Conservation (phyloP, 75 land plant genomes). For the Adiantum capillusveneris region DNA sequence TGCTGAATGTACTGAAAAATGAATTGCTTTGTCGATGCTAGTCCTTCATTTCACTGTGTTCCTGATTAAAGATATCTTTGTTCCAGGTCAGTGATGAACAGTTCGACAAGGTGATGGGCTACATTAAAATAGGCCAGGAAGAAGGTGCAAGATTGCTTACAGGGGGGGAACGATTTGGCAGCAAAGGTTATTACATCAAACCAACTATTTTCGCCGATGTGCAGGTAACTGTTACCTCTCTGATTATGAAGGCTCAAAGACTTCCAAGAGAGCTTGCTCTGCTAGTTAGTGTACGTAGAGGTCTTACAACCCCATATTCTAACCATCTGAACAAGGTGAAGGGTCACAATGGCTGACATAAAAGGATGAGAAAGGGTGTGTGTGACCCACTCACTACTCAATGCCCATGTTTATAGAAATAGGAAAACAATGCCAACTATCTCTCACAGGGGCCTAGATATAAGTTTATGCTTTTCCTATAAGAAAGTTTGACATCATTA, state of each 20-base stretch:
- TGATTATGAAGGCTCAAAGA: no score
- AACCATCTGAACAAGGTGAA: neutral
- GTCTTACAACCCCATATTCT: neutral
- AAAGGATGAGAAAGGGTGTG: no score
- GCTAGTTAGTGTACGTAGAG: neutral
- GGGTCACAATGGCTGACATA: no score
- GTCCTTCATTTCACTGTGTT: no score
- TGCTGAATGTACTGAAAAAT: neutral
- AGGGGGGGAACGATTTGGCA: constrained; percentile 37
- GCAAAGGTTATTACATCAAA: constrained; percentile 41
- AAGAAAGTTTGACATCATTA: no score
- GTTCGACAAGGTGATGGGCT: constrained; percentile 32
- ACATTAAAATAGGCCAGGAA: constrained; percentile 28
- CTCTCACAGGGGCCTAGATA: no score
- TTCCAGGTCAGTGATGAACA: constrained; percentile 32
- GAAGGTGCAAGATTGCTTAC: constrained; percentile 41
- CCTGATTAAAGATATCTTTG: neutral
- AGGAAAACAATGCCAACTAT: no score
- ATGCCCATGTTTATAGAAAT: no score
- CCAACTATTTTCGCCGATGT: constrained; percentile 49
- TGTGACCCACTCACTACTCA: no score
- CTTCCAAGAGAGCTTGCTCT: no score
- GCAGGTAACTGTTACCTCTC: constrained; percentile 22
- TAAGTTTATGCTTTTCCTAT: no score
- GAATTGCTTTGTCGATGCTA: no score